Base-by-base conservation (phyloP, 352 stramenopile genomes). In the Globisporangium emineosum region DNA sequence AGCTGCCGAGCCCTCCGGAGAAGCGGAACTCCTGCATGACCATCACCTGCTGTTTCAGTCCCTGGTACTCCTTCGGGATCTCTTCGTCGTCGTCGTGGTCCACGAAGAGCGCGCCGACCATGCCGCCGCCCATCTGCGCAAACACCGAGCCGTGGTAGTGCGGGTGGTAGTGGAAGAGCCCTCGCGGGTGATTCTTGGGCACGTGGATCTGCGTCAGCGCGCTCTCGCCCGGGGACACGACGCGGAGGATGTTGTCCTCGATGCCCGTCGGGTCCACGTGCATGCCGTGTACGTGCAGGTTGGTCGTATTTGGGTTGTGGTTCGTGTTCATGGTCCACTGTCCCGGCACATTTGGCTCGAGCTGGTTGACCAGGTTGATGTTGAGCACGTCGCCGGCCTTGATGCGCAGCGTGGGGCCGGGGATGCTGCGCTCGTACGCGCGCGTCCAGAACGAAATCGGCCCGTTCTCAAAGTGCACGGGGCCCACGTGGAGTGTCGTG, bases 141-240 rank as follows among this genome's bases (percentile, higher is more conserved):
- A 86, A 84, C 21, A 91, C 88, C 0, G 70, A 84, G 13, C 81
- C 84, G 63, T 92, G 84, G 63, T 85, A 89, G 73, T 96, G 87
- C 54, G 87, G 85, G 62, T 96, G 87, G 72, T 96, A 96, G 69
- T 91, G 84, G 65, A 90, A 96, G 10, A 89, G 62, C 4, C 87
- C 87, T 37, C 78, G 75, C 17, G 83, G 85, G 51, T 96, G 87
- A 53, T 86, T 77, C 19, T 58, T 50, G 2, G 81, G 83, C 23
- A 96, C 62, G 13, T 89, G 64, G 52, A 91, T 72, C 32, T 76
- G 67, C 7, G 75, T 89, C 23, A 83, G 40, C 19, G 81, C 65
- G 6, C 66, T 71, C 59, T 90, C 72, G 1, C 87, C 85, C 2
- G 87, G 83, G 0, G 60, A 65, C 13, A 79, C 70, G 17, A 76